These are phyloP conservation scores for Leishmania martiniquensis DNA, from an alignment of 208 protist genomes.

Conservation along the genomic window DNA sequence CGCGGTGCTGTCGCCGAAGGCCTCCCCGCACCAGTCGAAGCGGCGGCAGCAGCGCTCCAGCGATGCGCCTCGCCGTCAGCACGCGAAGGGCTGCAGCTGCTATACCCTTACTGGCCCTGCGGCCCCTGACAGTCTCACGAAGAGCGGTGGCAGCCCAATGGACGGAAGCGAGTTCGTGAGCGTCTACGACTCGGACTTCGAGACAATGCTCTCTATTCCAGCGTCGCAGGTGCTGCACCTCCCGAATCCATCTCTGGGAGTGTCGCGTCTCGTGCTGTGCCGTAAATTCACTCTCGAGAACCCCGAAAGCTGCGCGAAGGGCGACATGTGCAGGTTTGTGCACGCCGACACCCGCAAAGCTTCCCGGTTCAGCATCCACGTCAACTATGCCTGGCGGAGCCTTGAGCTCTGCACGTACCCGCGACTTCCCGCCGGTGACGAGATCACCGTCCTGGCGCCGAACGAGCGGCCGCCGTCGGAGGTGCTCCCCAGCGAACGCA, in stretches of 20 bases:
- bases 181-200: slow-evolving; percentile 75
- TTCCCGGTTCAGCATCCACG: slow-evolving; percentile 59
- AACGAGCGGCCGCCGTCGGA: slow-evolving; percentile 62
- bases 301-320: slow-evolving; percentile 49
- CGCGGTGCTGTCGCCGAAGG: not conserved
- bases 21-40: not conserved
- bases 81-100: not conserved
- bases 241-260: slow-evolving; percentile 43
- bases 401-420: slow-evolving; percentile 60
- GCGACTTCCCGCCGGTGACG: slow-evolving; percentile 52
- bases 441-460: slow-evolving; percentile 59
- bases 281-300: slow-evolving; percentile 54
- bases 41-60: not conserved
- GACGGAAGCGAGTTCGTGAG: slow-evolving; percentile 19
- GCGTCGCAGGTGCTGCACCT: slow-evolving; percentile 40
- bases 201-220: slow-evolving; percentile 49
- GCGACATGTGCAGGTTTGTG: slow-evolving; percentile 75
- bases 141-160: not conserved
- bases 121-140: slow-evolving; percentile 10
- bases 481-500: slow-evolving; percentile 47
- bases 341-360: slow-evolving; percentile 57
- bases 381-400: slow-evolving; percentile 78
- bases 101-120: not conserved
- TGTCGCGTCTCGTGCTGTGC: slow-evolving; percentile 78
- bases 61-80: not conserved